A percentile compares a stretch with the other conserved stretches of the same genome.
phyloP scores from a whole-genome alignment of 1,284 basidiomycete genomes.

The Naganishia sp. region DNA sequence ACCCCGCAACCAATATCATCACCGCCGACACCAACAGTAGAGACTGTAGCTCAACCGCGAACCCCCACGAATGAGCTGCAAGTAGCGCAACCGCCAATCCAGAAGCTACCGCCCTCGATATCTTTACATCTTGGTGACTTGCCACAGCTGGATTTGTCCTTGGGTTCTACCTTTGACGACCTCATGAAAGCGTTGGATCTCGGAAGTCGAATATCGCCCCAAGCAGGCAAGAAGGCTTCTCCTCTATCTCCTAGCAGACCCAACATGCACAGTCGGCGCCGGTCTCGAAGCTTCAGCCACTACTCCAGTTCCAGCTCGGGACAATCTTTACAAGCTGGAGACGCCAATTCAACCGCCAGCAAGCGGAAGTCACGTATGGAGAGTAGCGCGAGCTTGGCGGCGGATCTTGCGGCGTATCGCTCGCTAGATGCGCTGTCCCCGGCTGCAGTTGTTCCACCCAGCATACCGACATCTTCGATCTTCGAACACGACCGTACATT shows the following conservation, averaged over 20 bases:
- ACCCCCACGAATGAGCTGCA: neutral
- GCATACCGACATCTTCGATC: slow-evolving; percentile 16
- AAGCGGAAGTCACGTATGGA: slow-evolving; percentile 8
- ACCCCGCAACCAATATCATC: slow-evolving; percentile 12
- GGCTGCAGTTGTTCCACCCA: slow-evolving; percentile 1
- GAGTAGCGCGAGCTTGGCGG: slow-evolving; percentile 27
- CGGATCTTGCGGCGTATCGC: slow-evolving; percentile 21
- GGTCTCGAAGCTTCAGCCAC: slow-evolving; percentile 45
- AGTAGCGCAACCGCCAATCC: neutral
- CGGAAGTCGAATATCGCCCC: slow-evolving; percentile 40
- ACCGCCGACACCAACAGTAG: slow-evolving; percentile 3
- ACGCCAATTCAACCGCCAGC: neutral
- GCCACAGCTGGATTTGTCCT: slow-evolving; percentile 51
- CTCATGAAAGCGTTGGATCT: slow-evolving; percentile 40
- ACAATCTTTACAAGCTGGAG: slow-evolving; percentile 23
- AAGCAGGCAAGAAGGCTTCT: slow-evolving; percentile 40
- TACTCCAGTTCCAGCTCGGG: slow-evolving; percentile 30
- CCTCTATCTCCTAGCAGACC: slow-evolving; percentile 30
- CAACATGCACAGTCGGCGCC: slow-evolving; percentile 33
- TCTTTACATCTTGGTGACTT: slow-evolving; percentile 47
- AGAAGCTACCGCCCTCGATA: slow-evolving; percentile 35
- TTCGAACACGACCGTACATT: slow-evolving; percentile 48
- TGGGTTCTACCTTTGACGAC: slow-evolving; percentile 41
- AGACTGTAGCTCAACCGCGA: neutral
- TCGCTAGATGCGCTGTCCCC: slow-evolving; percentile 3